Base-by-base conservation (phyloP, 371 early-diverging fungal species). In the Cladochytrium tenue region DNA sequence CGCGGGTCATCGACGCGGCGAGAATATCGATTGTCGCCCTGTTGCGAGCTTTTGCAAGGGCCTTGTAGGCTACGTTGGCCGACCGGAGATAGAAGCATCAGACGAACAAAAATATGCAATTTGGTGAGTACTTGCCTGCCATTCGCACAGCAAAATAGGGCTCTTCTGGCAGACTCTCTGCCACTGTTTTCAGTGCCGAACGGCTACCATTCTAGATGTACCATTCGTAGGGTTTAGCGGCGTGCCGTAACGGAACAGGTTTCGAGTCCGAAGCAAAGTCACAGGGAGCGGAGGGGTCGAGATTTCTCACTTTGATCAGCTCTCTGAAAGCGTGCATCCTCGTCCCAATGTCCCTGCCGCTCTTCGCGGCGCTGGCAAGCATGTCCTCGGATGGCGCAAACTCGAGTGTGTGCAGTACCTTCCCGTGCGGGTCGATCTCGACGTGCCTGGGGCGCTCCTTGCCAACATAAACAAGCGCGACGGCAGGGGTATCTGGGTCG, bases 361-460 rank as follows among this genome's bases (percentile, higher is more conserved):
- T 56, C 36, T 69, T 77, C 10, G 81, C 82, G 0, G 79, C 81
- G 32, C 71, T 72, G 2, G 65, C 72, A 59, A 88, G 66, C 17
- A 86, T 67, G 17, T 75, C 74, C 58, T 81, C 73, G 31, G 81
- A 81, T 1, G 81, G 77, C 13, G 75, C 70, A 71, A 84, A 74
- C 15, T 85, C 83, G 15, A 84, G 58, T 0, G 68, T 60, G 53
- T 73, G 74, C 26, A 87, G 58, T 2, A 84, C 66, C 32, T 78
- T 79, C 28, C 69, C 73, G 34, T 77, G 64, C n/a, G 88, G 85
- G 67, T 88, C 88, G 13, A 88, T 69, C 25, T 77, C 71, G 1
- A 88, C 56, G n/a, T 60, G 31, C 2, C 31, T 51, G 23, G 82
- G 80, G 50, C 73, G 79, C 3, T 59, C 67, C 1, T 56, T 36